Base-by-base conservation (phyloP, 2,329 filamentous ascomycete genomes). In the Botrytis fabae region DNA sequence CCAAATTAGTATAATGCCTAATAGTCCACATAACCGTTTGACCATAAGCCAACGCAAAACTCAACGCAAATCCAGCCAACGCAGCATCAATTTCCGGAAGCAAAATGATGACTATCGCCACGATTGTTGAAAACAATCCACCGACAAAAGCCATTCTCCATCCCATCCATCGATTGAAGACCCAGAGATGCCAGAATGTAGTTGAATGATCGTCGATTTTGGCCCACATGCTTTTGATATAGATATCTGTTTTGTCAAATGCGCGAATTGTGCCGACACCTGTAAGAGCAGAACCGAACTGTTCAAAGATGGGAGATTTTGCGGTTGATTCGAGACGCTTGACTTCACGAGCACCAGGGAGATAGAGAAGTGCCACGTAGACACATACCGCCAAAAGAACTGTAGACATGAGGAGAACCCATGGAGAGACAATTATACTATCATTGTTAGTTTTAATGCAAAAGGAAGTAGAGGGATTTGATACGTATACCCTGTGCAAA, bases 291-390 rank as follows among this genome's bases (percentile, higher is more conserved):
- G 91, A 90, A 18, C 90, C 91, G 78, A 95, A 95, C 75, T 93
- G 90, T 80, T 95, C 93, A 77, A 94, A 95, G 1, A 95, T 89
- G 0, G 93, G 93, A 0, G 90, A 93, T 81, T 94, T 95, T 72
- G 89, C 88, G 4, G 87, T 93, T 76, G 90, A 93, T 81, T 95
- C 93, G 1, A 95, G 86, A 8, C 93, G 86, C 82, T 95, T 95
- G 74, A 92, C 86, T 46, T 94, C 92, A 57, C 93, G 86, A 0
- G 92, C 92, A 1, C 88, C 92, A n/a, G 86, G 83, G 9, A 96
- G 85, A 78, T 93, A 96, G 51, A 83, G 84, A 4, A 85, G 78
- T 1, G 89, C 90, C 72, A 90, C 87, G 74, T 87, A 81, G n/a
- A 88, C 79, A 75, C 87, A 90, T 16, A 91, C 81, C 0, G 82